Evolutionary conservation across 257 asterid genomes (phyloP).

Genomic region (Solanum acaule): DNA sequence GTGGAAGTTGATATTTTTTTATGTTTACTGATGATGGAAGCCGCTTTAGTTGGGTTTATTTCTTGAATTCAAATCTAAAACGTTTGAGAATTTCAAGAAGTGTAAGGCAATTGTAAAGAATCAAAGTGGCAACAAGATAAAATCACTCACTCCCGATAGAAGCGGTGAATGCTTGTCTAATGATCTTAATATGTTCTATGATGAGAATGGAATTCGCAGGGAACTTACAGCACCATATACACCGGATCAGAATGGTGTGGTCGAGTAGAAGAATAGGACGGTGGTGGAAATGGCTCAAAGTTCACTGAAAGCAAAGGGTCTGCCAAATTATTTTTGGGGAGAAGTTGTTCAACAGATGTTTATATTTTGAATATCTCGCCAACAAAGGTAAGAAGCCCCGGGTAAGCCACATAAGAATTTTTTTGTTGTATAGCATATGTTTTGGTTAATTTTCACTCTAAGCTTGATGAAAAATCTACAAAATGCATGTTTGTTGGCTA

Average conservation of each 20-base stretch:
- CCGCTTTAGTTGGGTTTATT: not conserved
- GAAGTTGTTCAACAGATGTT: not conserved
- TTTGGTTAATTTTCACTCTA: not conserved
- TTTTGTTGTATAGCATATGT: conserved; percentile 7
- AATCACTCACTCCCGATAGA: not conserved
- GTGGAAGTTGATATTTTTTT: not conserved
- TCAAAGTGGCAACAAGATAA: not conserved
- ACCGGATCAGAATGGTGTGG: not conserved
- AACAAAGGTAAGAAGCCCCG: not conserved
- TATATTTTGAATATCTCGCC: conserved; percentile 1
- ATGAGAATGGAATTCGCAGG: too few species aligned
- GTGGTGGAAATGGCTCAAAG: conserved; percentile 8
- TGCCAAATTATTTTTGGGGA: not conserved
- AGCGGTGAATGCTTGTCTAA: conserved; percentile 10
- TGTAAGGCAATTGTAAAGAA: conserved; percentile 7
- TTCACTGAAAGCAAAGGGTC: not conserved
- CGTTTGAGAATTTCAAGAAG: not conserved
- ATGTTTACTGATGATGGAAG: conserved; percentile 5
- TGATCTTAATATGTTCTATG: not conserved
- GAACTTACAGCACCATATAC: not conserved
- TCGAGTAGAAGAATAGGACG: conserved; percentile 1
- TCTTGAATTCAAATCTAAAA: not conserved
- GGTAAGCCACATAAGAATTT: not conserved
- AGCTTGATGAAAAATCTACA: not conserved
- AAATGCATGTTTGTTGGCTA: not conserved